Conservation (phyloP, 2,329 filamentous ascomycete species). For the Chrysosporium keratinophilum region DNA sequence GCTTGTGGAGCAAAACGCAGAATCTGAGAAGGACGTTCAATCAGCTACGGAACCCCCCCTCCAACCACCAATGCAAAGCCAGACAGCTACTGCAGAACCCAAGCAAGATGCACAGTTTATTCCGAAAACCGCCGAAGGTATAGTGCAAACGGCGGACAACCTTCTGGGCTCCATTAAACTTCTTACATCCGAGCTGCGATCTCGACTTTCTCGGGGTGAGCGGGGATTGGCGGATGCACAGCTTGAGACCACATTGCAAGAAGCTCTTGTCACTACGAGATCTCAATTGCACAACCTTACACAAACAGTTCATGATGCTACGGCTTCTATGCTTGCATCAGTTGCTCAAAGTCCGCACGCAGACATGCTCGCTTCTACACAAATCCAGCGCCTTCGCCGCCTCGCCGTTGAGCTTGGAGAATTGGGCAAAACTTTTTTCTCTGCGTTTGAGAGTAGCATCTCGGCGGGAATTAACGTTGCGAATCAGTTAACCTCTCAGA, state of each 20-base stretch:
- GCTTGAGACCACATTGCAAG: constrained; percentile 29
- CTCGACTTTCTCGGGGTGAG: constrained; percentile 31
- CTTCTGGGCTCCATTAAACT: constrained; percentile 28
- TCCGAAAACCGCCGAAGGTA: constrained; percentile 9
- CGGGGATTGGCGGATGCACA: constrained; percentile 29
- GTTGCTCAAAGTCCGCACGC: constrained; percentile 29
- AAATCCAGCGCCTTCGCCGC: constrained; percentile 29
- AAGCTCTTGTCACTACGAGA: constrained; percentile 29
- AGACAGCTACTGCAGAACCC: background rate
- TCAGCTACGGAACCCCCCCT: constrained; percentile 13
- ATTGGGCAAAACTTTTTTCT: constrained; percentile 30
- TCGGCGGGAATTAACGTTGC: background rate
- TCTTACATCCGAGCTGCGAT: constrained; percentile 29
- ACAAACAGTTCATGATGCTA: constrained; percentile 30
- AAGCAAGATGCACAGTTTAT: background rate
- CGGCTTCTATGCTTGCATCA: constrained; percentile 27
- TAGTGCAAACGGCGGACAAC: constrained; percentile 26
- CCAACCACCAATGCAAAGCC: background rate
- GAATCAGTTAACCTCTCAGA: background rate
- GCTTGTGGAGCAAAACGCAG: constrained; percentile 22
- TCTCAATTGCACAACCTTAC: constrained; percentile 30
- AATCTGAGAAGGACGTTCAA: constrained; percentile 5
- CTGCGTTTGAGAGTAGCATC: constrained; percentile 26
- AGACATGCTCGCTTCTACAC: constrained; percentile 30
- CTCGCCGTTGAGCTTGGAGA: constrained; percentile 35